phyloP scores from a whole-genome alignment of 306 rosid species.

The Corylus avellana region DNA sequence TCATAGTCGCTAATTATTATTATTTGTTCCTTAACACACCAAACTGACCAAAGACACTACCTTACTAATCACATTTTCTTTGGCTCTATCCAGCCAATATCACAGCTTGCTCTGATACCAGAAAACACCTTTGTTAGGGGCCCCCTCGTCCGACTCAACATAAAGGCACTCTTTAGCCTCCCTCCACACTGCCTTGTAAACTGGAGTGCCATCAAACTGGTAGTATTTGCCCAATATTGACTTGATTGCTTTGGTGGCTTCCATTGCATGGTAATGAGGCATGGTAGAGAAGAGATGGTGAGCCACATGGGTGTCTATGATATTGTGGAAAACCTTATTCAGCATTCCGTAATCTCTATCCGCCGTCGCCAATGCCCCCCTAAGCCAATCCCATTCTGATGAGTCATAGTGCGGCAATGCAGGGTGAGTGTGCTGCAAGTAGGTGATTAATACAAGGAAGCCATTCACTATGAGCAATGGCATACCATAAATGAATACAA shows the following conservation, averaged over 20 bases:
- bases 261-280: conserved; percentile 81
- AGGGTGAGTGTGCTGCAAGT: conserved; percentile 75
- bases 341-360: conserved; percentile 73
- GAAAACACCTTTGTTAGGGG: conserved; percentile 50
- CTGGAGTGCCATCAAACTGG: conserved; percentile 60
- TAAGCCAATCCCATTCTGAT: conserved; percentile 82
- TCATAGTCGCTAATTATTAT: no score
- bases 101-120: conserved; percentile 66
- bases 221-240: conserved; percentile 54
- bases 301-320: conserved; percentile 67
- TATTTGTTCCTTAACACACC: neutral
- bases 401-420: conserved; percentile 71
- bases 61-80: neutral
- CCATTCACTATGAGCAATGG: conserved; percentile 63
- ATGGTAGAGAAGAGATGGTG: conserved; percentile 77
- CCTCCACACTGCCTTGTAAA: conserved; percentile 78
- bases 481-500: conserved; percentile 45
- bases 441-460: conserved; percentile 60
- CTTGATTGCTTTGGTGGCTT: conserved; percentile 67
- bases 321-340: conserved; percentile 67
- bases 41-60: neutral
- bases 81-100: conserved; percentile 7
- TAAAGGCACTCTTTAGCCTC: conserved; percentile 76
- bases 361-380: conserved; percentile 67
- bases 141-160: conserved; percentile 59